A percentile compares a stretch with the other conserved stretches of the same genome.
These are phyloP conservation scores for Crithidia thermophila DNA, from an alignment of 208 protist species.

Conservation along the genomic window DNA sequence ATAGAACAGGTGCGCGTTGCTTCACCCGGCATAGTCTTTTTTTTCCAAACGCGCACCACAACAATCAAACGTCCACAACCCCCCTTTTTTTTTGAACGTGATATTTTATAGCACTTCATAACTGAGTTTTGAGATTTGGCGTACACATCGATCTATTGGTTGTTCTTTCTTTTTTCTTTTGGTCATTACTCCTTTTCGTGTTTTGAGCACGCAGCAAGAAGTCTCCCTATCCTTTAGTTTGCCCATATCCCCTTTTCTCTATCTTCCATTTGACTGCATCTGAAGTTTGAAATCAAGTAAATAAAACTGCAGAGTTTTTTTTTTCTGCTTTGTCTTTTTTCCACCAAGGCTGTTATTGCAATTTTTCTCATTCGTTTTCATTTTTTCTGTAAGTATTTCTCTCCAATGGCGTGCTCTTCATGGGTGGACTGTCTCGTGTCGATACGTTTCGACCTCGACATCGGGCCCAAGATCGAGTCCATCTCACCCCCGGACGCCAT, in stretches of 20 bases:
- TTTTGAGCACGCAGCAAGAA: neutral
- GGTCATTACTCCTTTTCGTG: neutral
- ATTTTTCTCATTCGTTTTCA: slow-evolving; percentile 11
- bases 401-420: slow-evolving; percentile 33
- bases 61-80: too few species aligned
- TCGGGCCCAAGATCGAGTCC: slow-evolving; percentile 78
- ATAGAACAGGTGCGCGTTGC: too few species aligned
- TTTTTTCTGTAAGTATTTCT: slow-evolving; percentile 25
- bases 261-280: too few species aligned
- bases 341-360: neutral
- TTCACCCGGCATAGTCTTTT: too few species aligned
- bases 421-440: slow-evolving; percentile 84
- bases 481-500: slow-evolving; percentile 61
- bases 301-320: slow-evolving; percentile 1
- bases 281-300: too few species aligned
- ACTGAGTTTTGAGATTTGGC: too few species aligned
- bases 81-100: too few species aligned
- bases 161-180: slow-evolving; percentile 20
- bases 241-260: too few species aligned
- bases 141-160: too few species aligned
- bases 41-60: too few species aligned
- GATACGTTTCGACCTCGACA: slow-evolving; percentile 88
- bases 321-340: slow-evolving; percentile 13
- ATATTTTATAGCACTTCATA: too few species aligned
- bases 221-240: too few species aligned